Base-by-base conservation (phyloP, 2,329 filamentous ascomycete species). In the Trichophaea hybrida region DNA sequence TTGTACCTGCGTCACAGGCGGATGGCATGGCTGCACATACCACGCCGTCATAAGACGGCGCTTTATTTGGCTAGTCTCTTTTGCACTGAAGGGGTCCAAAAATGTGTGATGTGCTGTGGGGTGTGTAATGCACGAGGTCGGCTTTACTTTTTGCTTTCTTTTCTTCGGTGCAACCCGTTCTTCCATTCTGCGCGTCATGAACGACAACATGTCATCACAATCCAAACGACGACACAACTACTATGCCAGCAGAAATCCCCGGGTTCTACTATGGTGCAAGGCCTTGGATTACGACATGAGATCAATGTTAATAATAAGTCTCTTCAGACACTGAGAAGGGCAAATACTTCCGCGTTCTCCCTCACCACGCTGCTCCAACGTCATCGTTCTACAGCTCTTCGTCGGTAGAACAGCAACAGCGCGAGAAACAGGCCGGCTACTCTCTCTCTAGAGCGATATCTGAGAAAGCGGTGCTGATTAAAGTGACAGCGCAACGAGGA, bases 261-360 rank as follows among this genome's bases (percentile, higher is more conserved):
- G 76, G 76, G 37, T 76, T 72, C 61, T 76, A 76, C 65, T 77
- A 69, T 62, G 74, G 71, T 72, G 68, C 24, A 24, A 24, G 24
- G 24, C 24, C 24, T 3, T 24, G 1, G 24, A 24, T 24, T 24
- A 24, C 17, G 13, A 12, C 58, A 35, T 55, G 57, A 62, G 55
- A 24, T 24, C n/a, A 12, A 46, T 31, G 48, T 13, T n/a, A 24
- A 35, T n/a, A 24, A 35, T 35, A 32, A 34, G 24, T 24, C n/a
- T 15, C n/a, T 3, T 33, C 35, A 65, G 63, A 65, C 61, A 37
- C 59, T n/a, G 37, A 37, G 33, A 65, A 64, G 55, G 52, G 52
- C 38, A 61, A 61, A 31, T 65, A 65, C 51, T 65, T 65, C 55
- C 60, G 58, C 17, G 48, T 65, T 32, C 63, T 65, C 33, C 60